These are phyloP conservation scores for Wickerhamomyces silvicola DNA, from an alignment of 805 yeast genomes.

Conservation along the genomic window DNA sequence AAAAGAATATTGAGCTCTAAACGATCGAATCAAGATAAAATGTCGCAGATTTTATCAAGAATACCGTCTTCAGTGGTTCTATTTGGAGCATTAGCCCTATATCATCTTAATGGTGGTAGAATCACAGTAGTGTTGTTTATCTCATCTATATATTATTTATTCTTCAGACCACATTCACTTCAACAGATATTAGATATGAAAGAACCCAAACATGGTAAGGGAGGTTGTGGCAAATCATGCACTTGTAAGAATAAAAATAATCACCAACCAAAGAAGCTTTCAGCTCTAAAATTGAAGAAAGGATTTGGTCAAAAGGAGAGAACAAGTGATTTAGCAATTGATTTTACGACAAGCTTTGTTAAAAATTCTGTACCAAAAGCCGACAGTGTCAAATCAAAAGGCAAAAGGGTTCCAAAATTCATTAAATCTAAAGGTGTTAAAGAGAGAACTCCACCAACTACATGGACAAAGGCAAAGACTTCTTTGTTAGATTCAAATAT, in stretches of 20 bases:
- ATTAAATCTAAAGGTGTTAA: constrained; percentile 32
- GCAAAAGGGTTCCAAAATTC: constrained; percentile 35
- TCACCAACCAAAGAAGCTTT: constrained; percentile 20
- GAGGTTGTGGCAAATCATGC: constrained; percentile 28
- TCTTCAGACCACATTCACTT: constrained; percentile 8
- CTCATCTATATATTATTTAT: constrained; percentile 19
- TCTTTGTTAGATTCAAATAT: constrained; percentile 48
- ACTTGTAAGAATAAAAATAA: constrained; percentile 23
- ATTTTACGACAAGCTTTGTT: constrained; percentile 33
- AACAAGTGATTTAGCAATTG: constrained; percentile 25
- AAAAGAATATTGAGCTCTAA: too few relatives aligned
- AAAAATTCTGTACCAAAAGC: constrained; percentile 9
- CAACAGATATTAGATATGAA: constrained; percentile 10
- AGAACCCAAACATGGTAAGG: constrained; percentile 17
- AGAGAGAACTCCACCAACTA: constrained; percentile 20
- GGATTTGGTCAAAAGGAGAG: constrained; percentile 11
- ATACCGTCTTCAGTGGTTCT: constrained; percentile 12
- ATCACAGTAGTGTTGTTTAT: constrained; percentile 26
- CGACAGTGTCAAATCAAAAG: constrained; percentile 10
- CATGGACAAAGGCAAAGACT: constrained; percentile 34
- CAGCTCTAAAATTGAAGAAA: constrained; percentile 15
- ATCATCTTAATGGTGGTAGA: constrained; percentile 31
- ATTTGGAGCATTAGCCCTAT: constrained; percentile 5
- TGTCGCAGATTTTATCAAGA: too few relatives aligned
- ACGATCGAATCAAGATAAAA: too few relatives aligned